Percentiles rank a stretch among this genome's conserved stretches.
Conservation (phyloP, 345 rosid genomes). For the Reutealis trisperma region DNA sequence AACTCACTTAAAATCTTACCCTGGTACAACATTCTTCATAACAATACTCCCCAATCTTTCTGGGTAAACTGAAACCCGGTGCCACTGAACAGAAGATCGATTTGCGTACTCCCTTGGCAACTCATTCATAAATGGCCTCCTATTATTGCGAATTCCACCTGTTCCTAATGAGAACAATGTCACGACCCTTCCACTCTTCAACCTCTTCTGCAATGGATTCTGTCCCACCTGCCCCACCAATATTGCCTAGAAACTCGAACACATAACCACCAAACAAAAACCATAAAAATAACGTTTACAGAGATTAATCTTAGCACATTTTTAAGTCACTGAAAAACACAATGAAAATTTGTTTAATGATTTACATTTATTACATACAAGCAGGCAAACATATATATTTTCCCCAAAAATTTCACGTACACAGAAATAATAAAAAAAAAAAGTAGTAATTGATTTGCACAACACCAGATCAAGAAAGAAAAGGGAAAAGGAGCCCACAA, state of each 20-base stretch:
- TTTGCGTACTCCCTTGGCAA: slow-evolving; percentile 76
- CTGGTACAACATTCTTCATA: slow-evolving; percentile 63
- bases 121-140: slow-evolving; percentile 73
- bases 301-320: background rate
- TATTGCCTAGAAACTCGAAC: slow-evolving; percentile 59
- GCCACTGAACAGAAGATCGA: slow-evolving; percentile 80
- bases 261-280: background rate
- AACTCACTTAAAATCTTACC: slow-evolving; percentile 55
- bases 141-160: slow-evolving; percentile 77
- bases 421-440: too few relatives aligned
- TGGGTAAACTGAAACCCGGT: slow-evolving; percentile 76
- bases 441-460: background rate
- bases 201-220: slow-evolving; percentile 71
- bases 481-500: too few relatives aligned
- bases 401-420: background rate
- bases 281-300: background rate
- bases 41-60: slow-evolving; percentile 53
- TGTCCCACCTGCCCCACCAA: slow-evolving; percentile 90
- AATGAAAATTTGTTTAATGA: too few relatives aligned
- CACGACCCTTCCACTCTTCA: slow-evolving; percentile 57
- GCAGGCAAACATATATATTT: background rate
- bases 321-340: background rate
- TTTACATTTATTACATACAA: background rate
- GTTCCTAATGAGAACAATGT: slow-evolving; percentile 78
- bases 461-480: too few relatives aligned